These are phyloP conservation scores for Aquilaria sinensis DNA, from an alignment of 345 rosid species.

Conservation along the genomic window DNA sequence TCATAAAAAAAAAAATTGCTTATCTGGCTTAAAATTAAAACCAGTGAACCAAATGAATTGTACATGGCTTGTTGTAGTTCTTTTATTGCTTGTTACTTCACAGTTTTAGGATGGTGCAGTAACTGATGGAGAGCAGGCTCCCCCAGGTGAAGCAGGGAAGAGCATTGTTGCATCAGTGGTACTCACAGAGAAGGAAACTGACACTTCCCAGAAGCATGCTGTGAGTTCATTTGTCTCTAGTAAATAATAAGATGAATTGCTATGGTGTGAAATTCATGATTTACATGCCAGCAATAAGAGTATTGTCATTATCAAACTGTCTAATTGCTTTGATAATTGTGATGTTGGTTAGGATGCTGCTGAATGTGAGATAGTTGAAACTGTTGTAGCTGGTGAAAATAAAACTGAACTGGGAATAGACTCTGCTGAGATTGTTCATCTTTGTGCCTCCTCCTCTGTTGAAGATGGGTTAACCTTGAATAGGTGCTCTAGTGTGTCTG, in stretches of 20 bases:
- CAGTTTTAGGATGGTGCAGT: slow-evolving; percentile 9
- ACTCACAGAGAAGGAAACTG: background rate
- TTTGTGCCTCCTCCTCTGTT: background rate
- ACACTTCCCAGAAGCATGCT: background rate
- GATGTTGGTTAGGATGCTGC: slow-evolving; percentile 12
- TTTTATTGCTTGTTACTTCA: background rate
- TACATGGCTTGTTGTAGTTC: background rate
- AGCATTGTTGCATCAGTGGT: slow-evolving; percentile 3
- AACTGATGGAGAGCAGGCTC: background rate
- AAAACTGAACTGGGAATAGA: background rate
- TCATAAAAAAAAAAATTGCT: background rate
- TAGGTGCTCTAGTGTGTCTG: background rate
- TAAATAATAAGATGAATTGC: background rate
- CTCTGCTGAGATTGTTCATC: slow-evolving; percentile 1
- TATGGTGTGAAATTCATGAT: background rate
- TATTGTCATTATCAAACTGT: background rate
- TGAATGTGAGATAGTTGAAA: slow-evolving; percentile 7
- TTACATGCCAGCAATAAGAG: background rate
- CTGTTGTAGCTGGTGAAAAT: background rate
- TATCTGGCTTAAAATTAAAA: background rate
- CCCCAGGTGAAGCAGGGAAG: background rate
- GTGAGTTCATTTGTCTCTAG: background rate
- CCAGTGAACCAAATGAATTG: background rate
- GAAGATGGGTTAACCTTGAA: slow-evolving; percentile 2
- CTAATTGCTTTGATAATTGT: background rate